phyloP scores from a whole-genome alignment of 257 asterid species.

The Apocynum venetum region DNA sequence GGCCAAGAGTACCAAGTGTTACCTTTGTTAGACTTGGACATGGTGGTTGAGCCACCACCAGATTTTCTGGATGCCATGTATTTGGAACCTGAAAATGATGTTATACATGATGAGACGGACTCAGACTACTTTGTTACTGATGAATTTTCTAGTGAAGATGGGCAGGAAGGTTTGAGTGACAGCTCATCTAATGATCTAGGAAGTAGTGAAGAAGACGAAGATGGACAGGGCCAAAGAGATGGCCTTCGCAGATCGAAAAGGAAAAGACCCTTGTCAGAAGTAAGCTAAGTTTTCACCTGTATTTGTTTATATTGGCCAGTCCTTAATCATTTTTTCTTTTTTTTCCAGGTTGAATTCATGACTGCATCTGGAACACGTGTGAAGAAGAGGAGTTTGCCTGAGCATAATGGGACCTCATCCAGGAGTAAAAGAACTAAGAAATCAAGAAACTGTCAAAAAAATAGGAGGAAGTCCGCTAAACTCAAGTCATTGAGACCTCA shows the following conservation, averaged over 20 bases:
- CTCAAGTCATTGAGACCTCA: constrained; percentile 65
- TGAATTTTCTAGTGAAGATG: constrained; percentile 60
- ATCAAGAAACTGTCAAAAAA: constrained; percentile 36
- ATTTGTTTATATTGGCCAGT: constrained; percentile 30
- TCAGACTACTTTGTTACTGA: constrained; percentile 76
- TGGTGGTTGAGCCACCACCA: constrained; percentile 72
- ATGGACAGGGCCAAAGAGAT: constrained; percentile 43
- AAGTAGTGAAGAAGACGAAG: constrained; percentile 47
- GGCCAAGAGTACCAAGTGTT: constrained; percentile 73
- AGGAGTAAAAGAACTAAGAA: constrained; percentile 54
- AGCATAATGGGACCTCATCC: constrained; percentile 52
- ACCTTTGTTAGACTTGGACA: constrained; percentile 82
- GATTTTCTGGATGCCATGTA: constrained; percentile 74
- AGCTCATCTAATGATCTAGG: constrained; percentile 56
- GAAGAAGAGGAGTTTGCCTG: constrained; percentile 56
- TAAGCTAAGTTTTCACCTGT: constrained; percentile 37
- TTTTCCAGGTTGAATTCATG: constrained; percentile 48
- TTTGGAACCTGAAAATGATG: constrained; percentile 96
- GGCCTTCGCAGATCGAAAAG: constrained; percentile 65
- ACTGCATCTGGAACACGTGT: constrained; percentile 54
- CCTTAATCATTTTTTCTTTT: constrained; percentile 6
- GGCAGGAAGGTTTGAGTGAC: constrained; percentile 46
- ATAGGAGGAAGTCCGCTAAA: constrained; percentile 43
- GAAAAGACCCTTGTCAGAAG: constrained; percentile 62
- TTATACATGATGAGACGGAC: constrained; percentile 79